Conservation (phyloP, 768 basidiomycete species). For the Daedalea quercina region DNA sequence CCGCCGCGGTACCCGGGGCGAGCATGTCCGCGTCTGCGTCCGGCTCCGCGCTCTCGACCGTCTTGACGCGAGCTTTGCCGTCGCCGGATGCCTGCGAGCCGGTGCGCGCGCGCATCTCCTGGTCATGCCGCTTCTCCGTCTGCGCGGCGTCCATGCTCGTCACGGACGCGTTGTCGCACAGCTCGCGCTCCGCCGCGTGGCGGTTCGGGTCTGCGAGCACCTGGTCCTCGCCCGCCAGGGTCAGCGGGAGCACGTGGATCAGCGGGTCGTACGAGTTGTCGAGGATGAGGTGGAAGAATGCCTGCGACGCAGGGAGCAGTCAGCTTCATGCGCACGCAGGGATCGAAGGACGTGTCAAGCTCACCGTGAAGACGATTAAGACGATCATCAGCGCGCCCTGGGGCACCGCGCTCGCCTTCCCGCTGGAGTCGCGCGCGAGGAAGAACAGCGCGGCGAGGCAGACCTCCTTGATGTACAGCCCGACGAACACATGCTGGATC, state of each 20-base stretch:
- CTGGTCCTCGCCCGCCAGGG: slow-evolving; percentile 66
- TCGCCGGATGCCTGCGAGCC: not conserved
- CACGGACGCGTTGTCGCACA: slow-evolving; percentile 11
- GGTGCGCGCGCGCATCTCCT: not conserved
- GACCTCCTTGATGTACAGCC: slow-evolving; percentile 86
- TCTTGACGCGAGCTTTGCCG: not conserved
- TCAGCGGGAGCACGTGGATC: slow-evolving; percentile 65
- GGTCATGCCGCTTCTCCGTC: not conserved
- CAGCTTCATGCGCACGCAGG: not conserved
- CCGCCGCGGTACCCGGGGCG: not conserved
- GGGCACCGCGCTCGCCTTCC: slow-evolving; percentile 50
- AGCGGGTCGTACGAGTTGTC: slow-evolving; percentile 80
- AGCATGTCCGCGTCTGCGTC: not conserved
- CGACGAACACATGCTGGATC: slow-evolving; percentile 88
- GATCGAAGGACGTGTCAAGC: slow-evolving; percentile 27
- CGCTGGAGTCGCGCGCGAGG: slow-evolving; percentile 55
- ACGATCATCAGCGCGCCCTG: slow-evolving; percentile 84
- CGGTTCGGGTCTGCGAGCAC: slow-evolving; percentile 15
- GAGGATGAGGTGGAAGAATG: slow-evolving; percentile 67
- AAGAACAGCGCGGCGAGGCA: slow-evolving; percentile 89
- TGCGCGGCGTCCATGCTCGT: slow-evolving; percentile 2
- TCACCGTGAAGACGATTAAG: slow-evolving; percentile 80
- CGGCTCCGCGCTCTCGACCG: not conserved
- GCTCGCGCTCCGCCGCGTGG: slow-evolving; percentile 12
- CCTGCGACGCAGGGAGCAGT: slow-evolving; percentile 28